Conservation (phyloP, 1,284 basidiomycete genomes). For the Malassezia globosa region DNA sequence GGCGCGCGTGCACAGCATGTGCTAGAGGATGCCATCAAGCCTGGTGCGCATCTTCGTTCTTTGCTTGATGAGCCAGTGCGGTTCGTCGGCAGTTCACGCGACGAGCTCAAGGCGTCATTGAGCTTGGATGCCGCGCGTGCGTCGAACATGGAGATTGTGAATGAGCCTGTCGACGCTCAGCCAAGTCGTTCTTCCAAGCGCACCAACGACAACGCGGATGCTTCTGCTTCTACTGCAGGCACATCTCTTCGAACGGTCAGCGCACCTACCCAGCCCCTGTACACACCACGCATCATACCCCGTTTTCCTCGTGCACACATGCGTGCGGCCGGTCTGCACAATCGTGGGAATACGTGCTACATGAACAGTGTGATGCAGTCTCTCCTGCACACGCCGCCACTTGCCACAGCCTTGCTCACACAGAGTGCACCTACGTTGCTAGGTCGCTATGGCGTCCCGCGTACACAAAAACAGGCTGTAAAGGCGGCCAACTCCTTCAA, state of each 20-base stretch:
- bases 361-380: conserved; percentile 91
- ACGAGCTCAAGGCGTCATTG: conserved; percentile 15
- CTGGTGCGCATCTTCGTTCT: conserved; percentile 4
- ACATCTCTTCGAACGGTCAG: too few species aligned
- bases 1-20: not conserved
- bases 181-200: not conserved
- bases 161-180: not conserved
- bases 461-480: conserved; percentile 16
- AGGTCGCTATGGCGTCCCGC: conserved; percentile 29
- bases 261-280: conserved; percentile 4
- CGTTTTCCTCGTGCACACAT: conserved; percentile 23
- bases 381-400: conserved; percentile 80
- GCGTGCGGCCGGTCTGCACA: conserved; percentile 59
- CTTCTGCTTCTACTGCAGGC: not conserved
- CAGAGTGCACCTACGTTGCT: conserved; percentile 53
- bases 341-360: conserved; percentile 95
- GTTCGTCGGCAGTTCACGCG: conserved; percentile 13
- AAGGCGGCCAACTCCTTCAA: conserved; percentile 51
- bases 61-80: conserved; percentile 16
- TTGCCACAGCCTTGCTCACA: conserved; percentile 59
- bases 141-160: conserved; percentile 12
- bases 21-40: conserved; percentile 9
- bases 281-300: conserved; percentile 21
- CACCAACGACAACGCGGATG: not conserved
- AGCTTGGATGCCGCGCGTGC: conserved; percentile 16